Conservation (phyloP, 306 rosid genomes). For the Myrica gale region DNA sequence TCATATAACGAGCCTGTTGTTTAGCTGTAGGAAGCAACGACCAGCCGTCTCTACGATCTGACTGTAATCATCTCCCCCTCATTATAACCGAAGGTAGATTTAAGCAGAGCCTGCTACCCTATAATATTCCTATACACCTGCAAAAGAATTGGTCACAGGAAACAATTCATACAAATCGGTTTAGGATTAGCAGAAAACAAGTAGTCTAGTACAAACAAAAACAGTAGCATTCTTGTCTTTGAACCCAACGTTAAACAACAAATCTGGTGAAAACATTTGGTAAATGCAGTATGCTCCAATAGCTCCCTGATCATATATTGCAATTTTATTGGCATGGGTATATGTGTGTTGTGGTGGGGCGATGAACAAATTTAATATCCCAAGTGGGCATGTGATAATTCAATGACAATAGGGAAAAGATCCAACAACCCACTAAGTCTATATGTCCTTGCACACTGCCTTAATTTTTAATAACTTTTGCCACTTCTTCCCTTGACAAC, state of each 20-base stretch:
- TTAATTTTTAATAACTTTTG: too few relatives aligned
- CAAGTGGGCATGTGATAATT: neutral
- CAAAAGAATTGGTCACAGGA: conserved; percentile 24
- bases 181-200: neutral
- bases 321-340: neutral
- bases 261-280: neutral
- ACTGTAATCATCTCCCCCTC: conserved; percentile 24
- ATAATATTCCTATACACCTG: conserved; percentile 42
- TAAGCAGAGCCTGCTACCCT: conserved; percentile 17
- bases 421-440: neutral
- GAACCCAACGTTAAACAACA: neutral
- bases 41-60: conserved; percentile 35
- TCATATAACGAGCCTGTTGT: conserved; percentile 35
- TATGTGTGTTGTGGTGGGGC: neutral
- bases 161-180: neutral
- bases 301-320: neutral
- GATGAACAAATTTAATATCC: neutral
- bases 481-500: too few relatives aligned
- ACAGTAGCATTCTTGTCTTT: neutral
- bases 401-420: neutral
- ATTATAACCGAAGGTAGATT: conserved; percentile 27
- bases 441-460: too few relatives aligned
- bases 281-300: neutral
- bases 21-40: conserved; percentile 44
- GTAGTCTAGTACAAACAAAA: neutral